These are phyloP conservation scores for Inga laurina DNA, from an alignment of 306 rosid genomes.

Conservation along the genomic window DNA sequence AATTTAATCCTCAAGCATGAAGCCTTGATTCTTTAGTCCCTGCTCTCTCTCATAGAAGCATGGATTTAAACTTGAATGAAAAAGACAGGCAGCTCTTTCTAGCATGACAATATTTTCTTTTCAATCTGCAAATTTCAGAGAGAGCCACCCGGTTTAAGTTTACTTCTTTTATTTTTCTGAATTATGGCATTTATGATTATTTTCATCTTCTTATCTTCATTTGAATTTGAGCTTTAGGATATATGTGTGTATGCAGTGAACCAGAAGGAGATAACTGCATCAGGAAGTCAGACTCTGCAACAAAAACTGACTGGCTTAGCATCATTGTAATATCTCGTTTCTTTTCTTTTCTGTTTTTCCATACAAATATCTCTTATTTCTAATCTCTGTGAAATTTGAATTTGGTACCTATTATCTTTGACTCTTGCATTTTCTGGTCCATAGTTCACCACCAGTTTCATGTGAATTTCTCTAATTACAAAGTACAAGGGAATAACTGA, in stretches of 20 bases:
- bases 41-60: not conserved
- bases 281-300: slow-evolving; percentile 48
- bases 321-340: slow-evolving; percentile 61
- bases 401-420: not conserved
- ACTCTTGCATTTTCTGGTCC: not conserved
- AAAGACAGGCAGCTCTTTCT: slow-evolving; percentile 1
- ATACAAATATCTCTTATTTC: slow-evolving; percentile 1
- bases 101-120: not conserved
- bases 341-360: not conserved
- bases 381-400: slow-evolving; percentile 12
- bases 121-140: not conserved
- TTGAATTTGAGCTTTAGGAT: slow-evolving; percentile 26
- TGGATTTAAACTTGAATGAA: not conserved
- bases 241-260: slow-evolving; percentile 58
- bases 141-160: not conserved
- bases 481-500: not conserved
- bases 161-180: not conserved
- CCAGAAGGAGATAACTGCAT: slow-evolving; percentile 75
- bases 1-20: slow-evolving; percentile 5
- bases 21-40: not conserved
- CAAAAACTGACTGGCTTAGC: slow-evolving; percentile 84
- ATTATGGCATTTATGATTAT: slow-evolving; percentile 10
- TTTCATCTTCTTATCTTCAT: slow-evolving; percentile 10
- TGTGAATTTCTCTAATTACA: not conserved
- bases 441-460: not conserved